Evolutionary conservation across 2,329 filamentous ascomycete genomes (phyloP).

Genomic region (Sclerotinia sclerotiorum): DNA sequence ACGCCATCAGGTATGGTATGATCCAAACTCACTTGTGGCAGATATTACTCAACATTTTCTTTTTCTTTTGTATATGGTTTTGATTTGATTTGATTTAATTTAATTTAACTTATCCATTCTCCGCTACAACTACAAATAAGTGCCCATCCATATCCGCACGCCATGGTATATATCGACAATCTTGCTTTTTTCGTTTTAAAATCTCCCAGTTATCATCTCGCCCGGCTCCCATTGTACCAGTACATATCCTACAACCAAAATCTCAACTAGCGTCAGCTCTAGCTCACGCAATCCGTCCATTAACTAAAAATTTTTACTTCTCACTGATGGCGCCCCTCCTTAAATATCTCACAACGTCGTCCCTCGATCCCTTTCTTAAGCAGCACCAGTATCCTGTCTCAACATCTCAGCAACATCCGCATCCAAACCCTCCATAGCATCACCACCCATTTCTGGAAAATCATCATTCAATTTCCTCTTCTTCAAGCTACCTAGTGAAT

Average conservation of each 20-base stretch:
- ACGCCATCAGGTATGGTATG: not conserved
- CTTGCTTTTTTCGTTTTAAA: not conserved
- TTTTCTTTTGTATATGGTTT: not conserved
- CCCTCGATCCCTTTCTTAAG: not conserved
- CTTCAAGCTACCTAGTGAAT: slow-evolving; percentile 41
- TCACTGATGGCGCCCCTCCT: not conserved
- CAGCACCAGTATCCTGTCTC: slow-evolving; percentile 38
- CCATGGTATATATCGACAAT: slow-evolving; percentile 14
- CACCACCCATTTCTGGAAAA: slow-evolving; percentile 49
- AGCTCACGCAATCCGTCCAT: not conserved
- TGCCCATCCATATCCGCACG: not conserved
- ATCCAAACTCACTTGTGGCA: not conserved
- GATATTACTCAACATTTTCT: not conserved
- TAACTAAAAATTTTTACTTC: not conserved
- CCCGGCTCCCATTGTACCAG: not conserved
- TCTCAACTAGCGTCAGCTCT: not conserved
- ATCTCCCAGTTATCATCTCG: not conserved
- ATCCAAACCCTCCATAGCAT: slow-evolving; percentile 57
- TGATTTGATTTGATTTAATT: not conserved
- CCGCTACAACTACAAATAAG: not conserved
- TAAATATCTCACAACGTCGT: too few relatives aligned
- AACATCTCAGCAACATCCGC: slow-evolving; percentile 61
- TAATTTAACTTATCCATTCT: not conserved
- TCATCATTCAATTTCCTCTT: slow-evolving; percentile 51
- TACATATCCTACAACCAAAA: slow-evolving; percentile 12